Conservation (phyloP, 2,329 filamentous ascomycete genomes). For the Hypomyces perniciosus region DNA sequence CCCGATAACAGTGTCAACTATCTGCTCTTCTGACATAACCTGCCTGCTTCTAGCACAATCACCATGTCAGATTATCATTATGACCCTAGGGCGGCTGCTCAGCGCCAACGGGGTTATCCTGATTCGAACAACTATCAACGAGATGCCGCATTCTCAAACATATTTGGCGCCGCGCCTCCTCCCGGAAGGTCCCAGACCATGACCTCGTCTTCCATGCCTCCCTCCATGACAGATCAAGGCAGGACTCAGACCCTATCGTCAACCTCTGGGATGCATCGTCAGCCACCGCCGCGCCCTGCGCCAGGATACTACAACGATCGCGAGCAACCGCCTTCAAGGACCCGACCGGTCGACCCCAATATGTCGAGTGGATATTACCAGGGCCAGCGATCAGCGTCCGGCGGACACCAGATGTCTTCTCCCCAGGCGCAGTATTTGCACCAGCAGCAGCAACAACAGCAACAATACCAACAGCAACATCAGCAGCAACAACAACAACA, state of each 20-base stretch:
- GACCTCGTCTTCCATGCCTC: slow-evolving; percentile 66
- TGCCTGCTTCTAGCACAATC: slow-evolving; percentile 1
- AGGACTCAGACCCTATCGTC: slow-evolving; percentile 76
- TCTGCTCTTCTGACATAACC: slow-evolving; percentile 12
- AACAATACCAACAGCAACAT: no score
- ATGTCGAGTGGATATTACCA: slow-evolving; percentile 48
- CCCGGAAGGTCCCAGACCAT: slow-evolving; percentile 92
- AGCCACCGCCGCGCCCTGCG: slow-evolving; percentile 54
- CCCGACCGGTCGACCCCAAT: slow-evolving; percentile 30
- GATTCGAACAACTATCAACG: slow-evolving; percentile 59
- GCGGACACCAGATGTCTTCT: slow-evolving; percentile 40
- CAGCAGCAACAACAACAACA: no score
- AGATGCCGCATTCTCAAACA: slow-evolving; percentile 93
- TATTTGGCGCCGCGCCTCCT: slow-evolving; percentile 83
- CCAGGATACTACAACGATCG: slow-evolving; percentile 32
- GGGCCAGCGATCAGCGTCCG: slow-evolving; percentile 46
- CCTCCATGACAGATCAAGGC: slow-evolving; percentile 48
- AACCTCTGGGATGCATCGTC: slow-evolving; percentile 51
- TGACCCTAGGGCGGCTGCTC: slow-evolving; percentile 43
- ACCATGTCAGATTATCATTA: slow-evolving; percentile 56
- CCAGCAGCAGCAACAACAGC: slow-evolving; percentile 29
- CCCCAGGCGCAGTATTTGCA: slow-evolving; percentile 41
- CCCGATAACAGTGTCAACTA: slow-evolving; percentile 1
- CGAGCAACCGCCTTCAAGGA: slow-evolving; percentile 21
- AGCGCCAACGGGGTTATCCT: slow-evolving; percentile 43